Evolutionary conservation across 805 yeast species (phyloP), one percentile per base, ranked within the genome.

Genomic region (Candida germanica): DNA sequence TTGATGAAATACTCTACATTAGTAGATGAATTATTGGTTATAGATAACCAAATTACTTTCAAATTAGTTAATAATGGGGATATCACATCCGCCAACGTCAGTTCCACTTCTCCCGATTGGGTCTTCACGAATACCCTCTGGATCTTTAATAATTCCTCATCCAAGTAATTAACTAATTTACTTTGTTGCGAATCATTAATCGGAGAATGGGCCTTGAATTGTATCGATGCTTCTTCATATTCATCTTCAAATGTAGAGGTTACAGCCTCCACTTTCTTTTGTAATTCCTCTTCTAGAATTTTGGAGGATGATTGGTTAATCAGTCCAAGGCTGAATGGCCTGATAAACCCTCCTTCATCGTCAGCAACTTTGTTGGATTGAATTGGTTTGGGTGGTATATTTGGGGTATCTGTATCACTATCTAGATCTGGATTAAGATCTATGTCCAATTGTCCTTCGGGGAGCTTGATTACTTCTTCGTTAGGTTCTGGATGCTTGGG

Each of bases 341-440:
- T 34, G 7, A 34, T 10, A 23, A 35, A 35, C 7, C 36, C 28
- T 9, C 35, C 42, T 10, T 29, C 41, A 3, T 15, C 34, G 22
- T 19, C 24, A 17, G 5, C 23, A 5, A n/a, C 14, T 29, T 6
- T 8, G n/a, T 10, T 9, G 26, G 6, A 7, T 5, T 9, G 6
- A 8, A n/a, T 12, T 8, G 5, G 12, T n/a, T 7, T 8, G 11
- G 23, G 23, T 10, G 23, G 23, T 10, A 10, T 7, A 20, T 20
- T 20, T 6, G 23, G 10, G 23, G 33, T 50, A 19, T 44, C 53
- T 5, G 47, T 51, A 2, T 48, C 56, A 23, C 56, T 64, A 29
- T 61, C 59, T 35, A 66, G 45, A 8, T 59, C 70, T 1, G 71
- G 72, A 42, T 67, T 66, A 40, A 67, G 51, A 31, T 65, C 70